A percentile compares a stretch with the other conserved stretches of the same genome.
Evolutionary conservation across 768 basidiomycete genomes (phyloP).

Genomic region (Lanmaoa pseudosensibilis): DNA sequence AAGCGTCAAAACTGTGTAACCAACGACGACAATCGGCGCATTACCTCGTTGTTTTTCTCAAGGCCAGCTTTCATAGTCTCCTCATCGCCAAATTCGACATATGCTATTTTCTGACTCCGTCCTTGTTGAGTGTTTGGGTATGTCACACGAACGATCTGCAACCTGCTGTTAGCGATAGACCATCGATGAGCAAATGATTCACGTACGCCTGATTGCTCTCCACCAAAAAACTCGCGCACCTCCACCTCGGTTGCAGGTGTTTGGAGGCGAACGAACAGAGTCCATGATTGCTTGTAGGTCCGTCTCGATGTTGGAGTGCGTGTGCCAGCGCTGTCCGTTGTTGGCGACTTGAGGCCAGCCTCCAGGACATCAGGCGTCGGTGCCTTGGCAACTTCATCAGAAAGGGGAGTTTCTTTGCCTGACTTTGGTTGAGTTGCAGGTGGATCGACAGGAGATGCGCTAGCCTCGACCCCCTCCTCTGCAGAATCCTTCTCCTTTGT

Average conservation of each 20-base stretch:
- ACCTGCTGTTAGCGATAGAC: neutral
- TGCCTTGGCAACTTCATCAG: conserved; percentile 25
- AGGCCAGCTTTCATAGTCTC: conserved; percentile 80
- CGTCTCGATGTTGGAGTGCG: conserved; percentile 72
- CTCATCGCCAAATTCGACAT: conserved; percentile 89
- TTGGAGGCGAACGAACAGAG: conserved; percentile 75
- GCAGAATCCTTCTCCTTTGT: conserved; percentile 39
- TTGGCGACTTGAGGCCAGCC: conserved; percentile 51
- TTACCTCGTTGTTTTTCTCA: conserved; percentile 70
- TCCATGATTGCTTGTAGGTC: conserved; percentile 74
- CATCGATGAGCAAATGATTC: neutral
- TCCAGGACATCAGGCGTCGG: conserved; percentile 29
- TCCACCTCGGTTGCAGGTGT: conserved; percentile 58
- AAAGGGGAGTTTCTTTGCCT: conserved; percentile 40
- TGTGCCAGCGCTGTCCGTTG: conserved; percentile 57
- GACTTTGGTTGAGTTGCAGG: conserved; percentile 32
- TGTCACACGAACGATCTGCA: conserved; percentile 66
- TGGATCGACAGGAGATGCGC: conserved; percentile 26
- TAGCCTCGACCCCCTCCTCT: conserved; percentile 35
- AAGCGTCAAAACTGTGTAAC: conserved; percentile 7
- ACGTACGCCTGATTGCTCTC: conserved; percentile 66
- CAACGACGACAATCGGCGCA: conserved; percentile 14
- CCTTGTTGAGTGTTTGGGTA: conserved; percentile 51
- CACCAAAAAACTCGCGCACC: conserved; percentile 74
- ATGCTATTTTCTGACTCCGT: conserved; percentile 63